Evolutionary conservation across 306 rosid species (phyloP), one percentile per base, ranked within the genome.

Genomic region (Morella rubra): DNA sequence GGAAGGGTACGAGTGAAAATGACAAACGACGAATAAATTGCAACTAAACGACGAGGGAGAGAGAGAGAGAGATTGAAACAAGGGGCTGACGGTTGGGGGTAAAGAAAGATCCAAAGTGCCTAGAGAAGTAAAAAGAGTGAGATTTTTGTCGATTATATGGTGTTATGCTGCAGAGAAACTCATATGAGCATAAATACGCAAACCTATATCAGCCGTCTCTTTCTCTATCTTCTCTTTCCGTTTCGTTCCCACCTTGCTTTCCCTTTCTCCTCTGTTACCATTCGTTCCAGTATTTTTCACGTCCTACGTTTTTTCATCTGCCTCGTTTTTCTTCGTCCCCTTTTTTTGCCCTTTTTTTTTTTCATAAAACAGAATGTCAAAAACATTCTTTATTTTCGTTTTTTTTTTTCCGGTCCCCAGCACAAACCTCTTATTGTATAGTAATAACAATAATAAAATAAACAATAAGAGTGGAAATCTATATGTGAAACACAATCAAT

Each of bases 21-120:
- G 44, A 32, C 52, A 80, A 69, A 77, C 77, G 75, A 54, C 80
- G 72, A 62, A 61, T 40, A 7, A 27, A 61, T 37, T 73, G 69
- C 12, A 79, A 79, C 22, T 76, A 78, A 81, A 73, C 66, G 73
- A 49, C 78, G 53, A 5, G 50, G 81, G 64, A 13, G 54, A 47
- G 12, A 50, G 13, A 44, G 72, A 19, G 41, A 13, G 78, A 47
- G 53, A 69, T 82, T 59, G 73, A 73, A 56, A 70, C 65, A 56
- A 64, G 78, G 44, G 71, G 69, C n/a, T 73, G 64, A 52, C 71
- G 64, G 74, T 72, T 72, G 37, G 68, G 77, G 77, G 62, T 32
- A 50, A 44, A 5, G 74, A 53, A 44, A 61, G 81, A 76, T 73
- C 72, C 76, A 41, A 50, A 79, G 79, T 76, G 83, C 4, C 22